Conservation (phyloP, 2,329 filamentous ascomycete genomes). For the Trichocomaceae sp. region DNA sequence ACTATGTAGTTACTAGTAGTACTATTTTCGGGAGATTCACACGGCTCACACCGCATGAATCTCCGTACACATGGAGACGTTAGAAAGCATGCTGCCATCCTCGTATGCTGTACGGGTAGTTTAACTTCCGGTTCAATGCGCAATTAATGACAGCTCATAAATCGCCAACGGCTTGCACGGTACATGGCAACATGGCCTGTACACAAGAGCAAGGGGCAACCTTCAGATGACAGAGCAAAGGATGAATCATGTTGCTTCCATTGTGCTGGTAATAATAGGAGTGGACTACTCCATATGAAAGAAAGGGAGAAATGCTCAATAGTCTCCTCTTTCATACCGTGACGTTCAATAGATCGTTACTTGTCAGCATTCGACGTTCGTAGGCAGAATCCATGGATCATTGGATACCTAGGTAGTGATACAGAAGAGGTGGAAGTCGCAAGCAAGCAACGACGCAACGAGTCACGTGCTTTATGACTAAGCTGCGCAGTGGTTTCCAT, state of each 20-base stretch:
- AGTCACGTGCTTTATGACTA: background rate
- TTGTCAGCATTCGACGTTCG: background rate
- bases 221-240: background rate
- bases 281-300: background rate
- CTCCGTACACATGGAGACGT: too few relatives aligned
- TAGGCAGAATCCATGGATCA: background rate
- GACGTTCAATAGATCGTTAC: background rate
- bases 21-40: too few relatives aligned
- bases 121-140: background rate
- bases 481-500: conserved; percentile 3
- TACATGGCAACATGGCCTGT: too few relatives aligned
- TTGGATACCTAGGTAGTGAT: too few relatives aligned
- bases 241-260: background rate
- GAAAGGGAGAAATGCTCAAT: background rate
- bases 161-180: too few relatives aligned
- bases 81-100: too few relatives aligned
- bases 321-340: background rate
- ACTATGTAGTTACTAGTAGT: too few relatives aligned
- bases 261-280: background rate
- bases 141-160: too few relatives aligned
- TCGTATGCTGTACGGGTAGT: too few relatives aligned
- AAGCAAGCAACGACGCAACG: too few relatives aligned
- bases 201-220: background rate
- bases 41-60: too few relatives aligned
- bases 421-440: too few relatives aligned